These are phyloP conservation scores for Kwoniella sp. DNA, from an alignment of 768 basidiomycete species.

Conservation along the genomic window DNA sequence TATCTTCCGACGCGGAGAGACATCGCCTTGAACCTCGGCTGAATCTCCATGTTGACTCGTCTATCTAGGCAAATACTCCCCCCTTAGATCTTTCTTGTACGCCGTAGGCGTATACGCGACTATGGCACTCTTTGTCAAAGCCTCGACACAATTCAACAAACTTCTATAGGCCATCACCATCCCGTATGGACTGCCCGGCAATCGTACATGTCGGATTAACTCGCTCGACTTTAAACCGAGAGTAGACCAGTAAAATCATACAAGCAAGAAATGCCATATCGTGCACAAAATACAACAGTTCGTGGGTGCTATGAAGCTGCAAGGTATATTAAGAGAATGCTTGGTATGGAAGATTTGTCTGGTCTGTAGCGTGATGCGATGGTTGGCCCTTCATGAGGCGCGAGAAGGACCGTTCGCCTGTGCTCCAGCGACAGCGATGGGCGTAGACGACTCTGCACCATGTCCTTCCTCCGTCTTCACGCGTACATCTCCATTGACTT, in stretches of 20 bases:
- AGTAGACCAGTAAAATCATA: too few relatives aligned
- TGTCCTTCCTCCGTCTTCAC: conserved; percentile 4
- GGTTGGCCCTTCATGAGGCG: background rate
- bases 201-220: too few relatives aligned
- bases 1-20: too few relatives aligned
- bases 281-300: background rate
- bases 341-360: background rate
- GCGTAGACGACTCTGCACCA: conserved; percentile 1
- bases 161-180: background rate
- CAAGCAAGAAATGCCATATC: background rate
- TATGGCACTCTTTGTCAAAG: conserved; percentile 27
- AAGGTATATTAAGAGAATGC: background rate
- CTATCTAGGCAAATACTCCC: conserved; percentile 14
- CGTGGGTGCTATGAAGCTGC: too few relatives aligned
- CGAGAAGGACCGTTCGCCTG: background rate
- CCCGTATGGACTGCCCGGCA: too few relatives aligned
- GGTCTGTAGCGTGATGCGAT: too few relatives aligned
- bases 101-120: conserved; percentile 18
- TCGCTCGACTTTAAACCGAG: too few relatives aligned
- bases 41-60: background rate
- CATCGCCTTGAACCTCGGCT: too few relatives aligned
- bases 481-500: conserved; percentile 8
- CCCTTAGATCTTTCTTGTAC: conserved; percentile 21
- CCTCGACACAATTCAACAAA: conserved; percentile 17
- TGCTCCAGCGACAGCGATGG: too few relatives aligned